Percentiles rank a stretch among this genome's conserved stretches.
phyloP scores from a whole-genome alignment of 2,329 filamentous ascomycete species.

The Hypoxylon sp. region DNA sequence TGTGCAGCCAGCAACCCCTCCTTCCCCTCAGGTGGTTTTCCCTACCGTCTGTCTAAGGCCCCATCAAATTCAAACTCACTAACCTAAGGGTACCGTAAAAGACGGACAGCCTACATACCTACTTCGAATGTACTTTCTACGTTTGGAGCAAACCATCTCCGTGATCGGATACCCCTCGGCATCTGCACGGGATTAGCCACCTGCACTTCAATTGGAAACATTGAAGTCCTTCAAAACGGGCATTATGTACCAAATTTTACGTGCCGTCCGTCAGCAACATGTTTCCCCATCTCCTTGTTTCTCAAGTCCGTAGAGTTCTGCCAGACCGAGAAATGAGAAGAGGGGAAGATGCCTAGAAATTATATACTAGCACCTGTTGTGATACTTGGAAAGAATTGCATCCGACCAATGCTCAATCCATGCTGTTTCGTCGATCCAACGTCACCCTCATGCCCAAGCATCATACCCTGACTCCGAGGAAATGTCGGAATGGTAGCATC shows the following conservation, averaged over 20 bases:
- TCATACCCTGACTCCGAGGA: constrained; percentile 25
- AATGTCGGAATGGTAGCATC: constrained; percentile 21
- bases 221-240: constrained; percentile 17
- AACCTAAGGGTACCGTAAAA: constrained; percentile 12
- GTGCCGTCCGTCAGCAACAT: constrained; percentile 18
- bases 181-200: constrained; percentile 34
- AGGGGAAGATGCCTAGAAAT: constrained; percentile 23
- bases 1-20: constrained; percentile 29
- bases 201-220: constrained; percentile 19
- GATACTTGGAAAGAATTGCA: constrained; percentile 26
- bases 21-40: constrained; percentile 31
- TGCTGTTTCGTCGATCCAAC: constrained; percentile 35
- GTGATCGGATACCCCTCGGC: constrained; percentile 37
- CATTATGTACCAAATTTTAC: constrained; percentile 8
- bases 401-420: constrained; percentile 29
- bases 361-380: constrained; percentile 35
- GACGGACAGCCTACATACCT: constrained; percentile 12
- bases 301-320: constrained; percentile 11
- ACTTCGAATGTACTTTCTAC: constrained; percentile 21
- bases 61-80: not conserved
- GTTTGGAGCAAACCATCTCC: constrained; percentile 24
- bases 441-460: constrained; percentile 30
- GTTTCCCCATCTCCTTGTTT: constrained; percentile 8
- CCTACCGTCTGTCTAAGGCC: constrained; percentile 11
- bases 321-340: constrained; percentile 25